phyloP scores from a whole-genome alignment of 768 basidiomycete genomes.

The Suillus spraguei region DNA sequence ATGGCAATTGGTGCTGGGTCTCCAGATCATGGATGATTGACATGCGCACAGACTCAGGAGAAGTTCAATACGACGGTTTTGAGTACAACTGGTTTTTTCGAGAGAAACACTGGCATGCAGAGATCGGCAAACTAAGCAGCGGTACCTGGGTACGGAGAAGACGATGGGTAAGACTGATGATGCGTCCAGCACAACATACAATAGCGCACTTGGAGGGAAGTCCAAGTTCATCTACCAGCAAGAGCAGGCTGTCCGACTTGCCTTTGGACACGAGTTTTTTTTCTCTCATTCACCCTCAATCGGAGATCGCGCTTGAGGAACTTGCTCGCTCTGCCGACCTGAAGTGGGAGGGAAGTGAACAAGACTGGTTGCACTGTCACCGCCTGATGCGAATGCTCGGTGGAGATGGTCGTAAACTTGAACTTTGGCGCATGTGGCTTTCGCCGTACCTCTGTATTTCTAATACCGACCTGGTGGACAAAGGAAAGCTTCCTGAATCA shows the following conservation, averaged over 20 bases:
- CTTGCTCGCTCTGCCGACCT: slow-evolving; percentile 32
- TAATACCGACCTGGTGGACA: slow-evolving; percentile 31
- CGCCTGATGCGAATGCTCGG: slow-evolving; percentile 52
- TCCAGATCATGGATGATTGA: slow-evolving; percentile 85
- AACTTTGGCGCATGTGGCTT: slow-evolving; percentile 78
- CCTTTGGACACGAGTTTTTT: slow-evolving; percentile 26
- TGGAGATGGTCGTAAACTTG: slow-evolving; percentile 73
- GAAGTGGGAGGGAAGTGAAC: slow-evolving; percentile 59
- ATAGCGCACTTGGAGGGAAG: slow-evolving; percentile 10
- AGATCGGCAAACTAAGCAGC: slow-evolving; percentile 57
- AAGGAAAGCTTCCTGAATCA: slow-evolving; percentile 50
- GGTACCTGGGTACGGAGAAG: slow-evolving; percentile 79
- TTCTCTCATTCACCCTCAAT: slow-evolving; percentile 35
- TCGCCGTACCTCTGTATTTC: slow-evolving; percentile 33
- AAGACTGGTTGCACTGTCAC: slow-evolving; percentile 64
- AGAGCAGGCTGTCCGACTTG: slow-evolving; percentile 4
- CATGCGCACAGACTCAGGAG: slow-evolving; percentile 76
- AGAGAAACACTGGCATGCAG: slow-evolving; percentile 62
- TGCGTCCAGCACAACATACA: slow-evolving; percentile 53
- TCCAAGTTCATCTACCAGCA: slow-evolving; percentile 19
- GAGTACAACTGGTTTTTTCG: slow-evolving; percentile 86
- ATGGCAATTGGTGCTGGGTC: slow-evolving; percentile 83
- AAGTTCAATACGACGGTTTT: slow-evolving; percentile 82
- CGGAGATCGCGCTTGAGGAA: slow-evolving; percentile 17
- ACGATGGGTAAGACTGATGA: slow-evolving; percentile 86